A percentile compares a stretch with the other conserved stretches of the same genome.
These are phyloP conservation scores for Neocucurbitaria cava DNA, from an alignment of 2,329 filamentous ascomycete genomes.

Conservation along the genomic window DNA sequence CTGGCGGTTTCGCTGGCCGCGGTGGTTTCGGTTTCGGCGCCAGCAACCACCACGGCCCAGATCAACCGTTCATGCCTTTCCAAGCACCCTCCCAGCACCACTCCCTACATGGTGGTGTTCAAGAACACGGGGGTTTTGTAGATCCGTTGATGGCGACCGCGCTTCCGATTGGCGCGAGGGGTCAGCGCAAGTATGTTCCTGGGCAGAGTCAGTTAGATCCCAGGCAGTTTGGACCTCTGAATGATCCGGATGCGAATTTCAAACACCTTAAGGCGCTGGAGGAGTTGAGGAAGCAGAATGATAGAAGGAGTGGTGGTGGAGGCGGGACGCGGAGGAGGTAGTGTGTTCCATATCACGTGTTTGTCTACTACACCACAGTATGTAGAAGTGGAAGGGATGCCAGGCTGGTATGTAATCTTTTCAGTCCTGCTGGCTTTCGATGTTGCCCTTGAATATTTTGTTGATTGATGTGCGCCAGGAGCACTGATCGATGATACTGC, in stretches of 20 bases:
- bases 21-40: too few species aligned
- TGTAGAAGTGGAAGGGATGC: neutral
- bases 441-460: constrained; percentile 24
- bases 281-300: neutral
- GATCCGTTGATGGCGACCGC: neutral
- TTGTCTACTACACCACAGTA: too few species aligned
- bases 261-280: neutral
- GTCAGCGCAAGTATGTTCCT: neutral
- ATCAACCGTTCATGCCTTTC: neutral
- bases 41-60: too few species aligned
- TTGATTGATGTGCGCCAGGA: constrained; percentile 19
- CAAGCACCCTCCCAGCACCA: neutral
- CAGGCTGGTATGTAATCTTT: neutral
- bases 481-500: constrained; percentile 25
- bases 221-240: neutral
- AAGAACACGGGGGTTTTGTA: neutral
- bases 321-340: neutral
- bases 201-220: neutral
- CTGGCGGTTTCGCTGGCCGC: too few species aligned
- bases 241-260: neutral
- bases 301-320: neutral
- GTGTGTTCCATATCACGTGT: too few species aligned
- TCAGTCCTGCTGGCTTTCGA: constrained; percentile 4
- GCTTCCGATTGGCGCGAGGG: neutral
- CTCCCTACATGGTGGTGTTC: neutral